phyloP scores from a whole-genome alignment of 495 filamentous ascomycete genomes.

The Aspergillus heteromorphus region DNA sequence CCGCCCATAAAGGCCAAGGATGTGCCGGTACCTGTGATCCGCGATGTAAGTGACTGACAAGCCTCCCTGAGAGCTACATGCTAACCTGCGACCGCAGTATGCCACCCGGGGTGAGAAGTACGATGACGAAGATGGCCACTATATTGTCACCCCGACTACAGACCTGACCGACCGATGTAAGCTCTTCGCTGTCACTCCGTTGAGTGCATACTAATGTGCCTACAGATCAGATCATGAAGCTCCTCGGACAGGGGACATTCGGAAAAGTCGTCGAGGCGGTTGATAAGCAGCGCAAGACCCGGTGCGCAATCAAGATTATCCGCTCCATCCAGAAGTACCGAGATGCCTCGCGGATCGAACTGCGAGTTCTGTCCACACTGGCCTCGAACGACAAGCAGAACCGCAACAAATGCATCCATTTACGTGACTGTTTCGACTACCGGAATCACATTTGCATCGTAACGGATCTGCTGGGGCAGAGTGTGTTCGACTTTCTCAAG shows the following conservation, averaged over 20 bases:
- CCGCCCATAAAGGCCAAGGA: constrained; percentile 90
- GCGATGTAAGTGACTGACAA: constrained; percentile 64
- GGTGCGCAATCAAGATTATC: constrained; percentile 95
- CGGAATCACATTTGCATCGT: constrained; percentile 98
- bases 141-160: constrained; percentile 79
- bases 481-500: constrained; percentile 98
- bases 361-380: constrained; percentile 85
- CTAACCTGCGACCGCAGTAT: constrained; percentile 31
- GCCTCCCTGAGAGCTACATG: not conserved
- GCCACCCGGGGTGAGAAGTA: constrained; percentile 54
- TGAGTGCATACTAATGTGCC: constrained; percentile 10
- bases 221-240: constrained; percentile 75
- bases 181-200: constrained; percentile 26
- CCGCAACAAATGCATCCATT: constrained; percentile 93
- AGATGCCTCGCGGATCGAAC: constrained; percentile 92
- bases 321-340: constrained; percentile 97
- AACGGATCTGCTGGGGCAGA: constrained; percentile 91
- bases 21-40: constrained; percentile 73
- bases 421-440: constrained; percentile 96
- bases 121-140: constrained; percentile 96
- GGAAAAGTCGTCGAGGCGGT: constrained; percentile 94
- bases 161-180: constrained; percentile 84
- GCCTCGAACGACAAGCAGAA: constrained; percentile 86
- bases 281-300: constrained; percentile 66
- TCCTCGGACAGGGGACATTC: constrained; percentile 95